These are phyloP conservation scores for Scytalidium lignicola DNA, from an alignment of 2,329 filamentous ascomycete species.

Conservation along the genomic window DNA sequence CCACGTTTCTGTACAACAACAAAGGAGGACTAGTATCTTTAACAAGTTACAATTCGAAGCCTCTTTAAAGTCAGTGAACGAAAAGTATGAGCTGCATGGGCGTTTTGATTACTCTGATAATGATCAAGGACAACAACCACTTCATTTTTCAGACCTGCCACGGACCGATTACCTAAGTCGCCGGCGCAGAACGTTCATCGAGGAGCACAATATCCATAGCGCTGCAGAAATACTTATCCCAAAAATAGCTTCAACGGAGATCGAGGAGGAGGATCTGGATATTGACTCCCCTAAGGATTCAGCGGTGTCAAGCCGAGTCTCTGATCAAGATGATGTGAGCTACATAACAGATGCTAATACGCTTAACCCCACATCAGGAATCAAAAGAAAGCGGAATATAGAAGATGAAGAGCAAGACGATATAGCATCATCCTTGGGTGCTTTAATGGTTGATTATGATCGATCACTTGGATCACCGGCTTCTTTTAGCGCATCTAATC, in stretches of 20 bases:
- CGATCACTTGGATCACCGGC: conserved; percentile 18
- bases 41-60: conserved; percentile 24
- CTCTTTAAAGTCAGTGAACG: conserved; percentile 21
- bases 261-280: conserved; percentile 10
- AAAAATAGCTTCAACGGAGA: conserved; percentile 2
- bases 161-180: conserved; percentile 21
- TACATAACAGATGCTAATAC: conserved; percentile 44
- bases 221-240: not conserved
- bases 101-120: conserved; percentile 20
- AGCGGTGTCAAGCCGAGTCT: conserved; percentile 40
- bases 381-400: conserved; percentile 24
- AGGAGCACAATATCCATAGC: not conserved
- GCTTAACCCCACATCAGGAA: conserved; percentile 41
- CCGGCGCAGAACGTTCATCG: conserved; percentile 13
- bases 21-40: conserved; percentile 21
- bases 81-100: conserved; percentile 26
- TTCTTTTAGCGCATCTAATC: conserved; percentile 19
- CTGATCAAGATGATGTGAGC: conserved; percentile 52
- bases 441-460: conserved; percentile 22
- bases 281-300: conserved; percentile 19
- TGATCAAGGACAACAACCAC: conserved; percentile 3
- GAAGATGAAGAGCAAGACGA: conserved; percentile 22
- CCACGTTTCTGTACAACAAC: not conserved
- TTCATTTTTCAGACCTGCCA: conserved; percentile 13
- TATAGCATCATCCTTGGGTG: conserved; percentile 25